Base-by-base conservation (phyloP, 2,329 filamentous ascomycete genomes). In the Emmonsia crescens region DNA sequence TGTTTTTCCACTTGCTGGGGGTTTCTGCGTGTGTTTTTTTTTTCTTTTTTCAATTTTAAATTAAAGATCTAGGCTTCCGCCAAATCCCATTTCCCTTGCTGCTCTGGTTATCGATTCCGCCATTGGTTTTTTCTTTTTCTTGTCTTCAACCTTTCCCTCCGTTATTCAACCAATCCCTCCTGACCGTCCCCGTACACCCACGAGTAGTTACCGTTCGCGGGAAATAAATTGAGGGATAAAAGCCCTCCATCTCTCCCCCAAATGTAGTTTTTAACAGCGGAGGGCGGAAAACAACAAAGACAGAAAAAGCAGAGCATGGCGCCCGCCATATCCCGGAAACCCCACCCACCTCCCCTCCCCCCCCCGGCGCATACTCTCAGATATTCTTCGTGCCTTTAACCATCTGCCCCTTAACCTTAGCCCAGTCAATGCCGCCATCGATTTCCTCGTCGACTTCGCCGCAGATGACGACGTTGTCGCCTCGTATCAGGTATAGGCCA, bases 341-440 rank as follows among this genome's bases (percentile, higher is more conserved):
- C 12, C 19, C 14, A 49, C 2, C 9, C 21, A 21, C 44, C 10
- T 4, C 6, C 21, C 8, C n/a, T 24, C n/a, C 6, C n/a, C 4
- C 42, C n/a, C 6, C n/a, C 4, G n/a, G 3, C 14, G 4, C 3
- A 24, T 2, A 5, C 36, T 29, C 21, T 81, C 74, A 84, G 70
- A 76, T 74, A 72, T 96, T 91, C 76, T 94, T 96, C 69, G 91
- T 92, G 60, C 85, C 86, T 62, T 90, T 90, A 69, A 97, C 88
- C 36, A 88, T 85, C 63, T 87, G 85, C 4, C 93, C 93, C 72
- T 89, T 88, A 46, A 99, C 94, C 74, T 95, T 87, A 24, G 83
- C 82, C 94, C 94, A 99, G 77, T 96, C 87, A 72, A 99, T 97
- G 69, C 88, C 91, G 46, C 82, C 83, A 76, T 99, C 94, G 63